Evolutionary conservation across 805 yeast genomes (phyloP).

Genomic region (Candida morakotiae): DNA sequence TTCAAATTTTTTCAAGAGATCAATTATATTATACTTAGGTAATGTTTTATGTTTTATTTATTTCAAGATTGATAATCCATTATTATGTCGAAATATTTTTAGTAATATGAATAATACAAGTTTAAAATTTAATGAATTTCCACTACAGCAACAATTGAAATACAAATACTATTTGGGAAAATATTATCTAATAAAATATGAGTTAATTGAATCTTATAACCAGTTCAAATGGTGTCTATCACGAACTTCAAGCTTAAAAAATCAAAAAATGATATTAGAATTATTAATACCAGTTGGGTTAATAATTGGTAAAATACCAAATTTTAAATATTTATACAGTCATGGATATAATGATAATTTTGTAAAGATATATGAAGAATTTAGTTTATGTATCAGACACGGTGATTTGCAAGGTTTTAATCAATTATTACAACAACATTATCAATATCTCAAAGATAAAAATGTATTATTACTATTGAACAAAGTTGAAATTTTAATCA

Average conservation of each 20-base stretch:
- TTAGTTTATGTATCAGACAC: slow-evolving; percentile 32
- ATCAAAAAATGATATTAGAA: slow-evolving; percentile 40
- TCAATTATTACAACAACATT: slow-evolving; percentile 22
- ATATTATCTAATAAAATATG: slow-evolving; percentile 51
- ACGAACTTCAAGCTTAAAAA: slow-evolving; percentile 18
- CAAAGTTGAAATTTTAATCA: slow-evolving; percentile 39
- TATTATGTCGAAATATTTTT: slow-evolving; percentile 58
- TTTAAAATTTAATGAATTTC: slow-evolving; percentile 37
- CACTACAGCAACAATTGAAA: slow-evolving; percentile 42
- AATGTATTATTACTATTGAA: slow-evolving; percentile 43
- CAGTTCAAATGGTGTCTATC: slow-evolving; percentile 56
- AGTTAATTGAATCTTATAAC: slow-evolving; percentile 40
- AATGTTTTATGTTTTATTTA: slow-evolving; percentile 53
- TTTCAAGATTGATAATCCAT: slow-evolving; percentile 50
- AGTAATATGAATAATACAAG: slow-evolving; percentile 54
- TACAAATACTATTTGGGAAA: slow-evolving; percentile 54
- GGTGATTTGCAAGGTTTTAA: slow-evolving; percentile 41
- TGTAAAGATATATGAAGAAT: slow-evolving; percentile 26
- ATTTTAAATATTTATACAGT: slow-evolving; percentile 11
- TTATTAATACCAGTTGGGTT: slow-evolving; percentile 51
- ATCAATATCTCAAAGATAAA: slow-evolving; percentile 33
- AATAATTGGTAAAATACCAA: slow-evolving; percentile 52
- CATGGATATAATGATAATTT: neutral
- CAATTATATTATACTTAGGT: slow-evolving; percentile 51
- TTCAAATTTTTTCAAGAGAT: slow-evolving; percentile 40